Percentiles rank a stretch among this genome's conserved stretches.
These are phyloP conservation scores for Boeremia exigua DNA, from an alignment of 2,329 filamentous ascomycete species.

Conservation along the genomic window DNA sequence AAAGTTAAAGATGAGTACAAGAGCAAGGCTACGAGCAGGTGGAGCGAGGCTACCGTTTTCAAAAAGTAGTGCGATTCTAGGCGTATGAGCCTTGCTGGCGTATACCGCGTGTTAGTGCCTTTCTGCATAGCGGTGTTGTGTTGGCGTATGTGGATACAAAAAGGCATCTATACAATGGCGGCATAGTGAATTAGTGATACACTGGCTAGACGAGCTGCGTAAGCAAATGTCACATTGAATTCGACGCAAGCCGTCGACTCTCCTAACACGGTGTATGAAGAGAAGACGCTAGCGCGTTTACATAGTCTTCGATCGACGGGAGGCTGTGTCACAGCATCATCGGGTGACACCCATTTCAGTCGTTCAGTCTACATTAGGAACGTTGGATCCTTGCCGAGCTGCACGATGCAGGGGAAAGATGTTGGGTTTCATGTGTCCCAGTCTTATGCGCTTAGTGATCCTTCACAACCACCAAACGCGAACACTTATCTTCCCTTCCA, in stretches of 20 bases:
- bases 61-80: conserved; percentile 22
- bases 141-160: neutral
- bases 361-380: neutral
- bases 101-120: neutral
- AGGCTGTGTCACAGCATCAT: too few relatives aligned
- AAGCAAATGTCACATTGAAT: too few relatives aligned
- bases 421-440: neutral
- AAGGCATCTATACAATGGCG: neutral
- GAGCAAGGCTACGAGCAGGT: conserved; percentile 47
- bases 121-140: conserved; percentile 7
- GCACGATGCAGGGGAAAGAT: neutral
- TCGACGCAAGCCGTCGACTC: too few relatives aligned
- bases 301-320: too few relatives aligned
- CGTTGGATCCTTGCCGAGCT: neutral
- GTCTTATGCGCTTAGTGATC: neutral
- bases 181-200: neutral
- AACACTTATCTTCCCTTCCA: neutral
- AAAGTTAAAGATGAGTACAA: conserved; percentile 59
- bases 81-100: conserved; percentile 4
- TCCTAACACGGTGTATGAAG: too few relatives aligned
- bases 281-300: too few relatives aligned
- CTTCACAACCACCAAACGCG: neutral
- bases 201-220: too few relatives aligned
- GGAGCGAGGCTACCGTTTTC: conserved; percentile 49
- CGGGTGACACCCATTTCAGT: neutral